Base-by-base conservation (phyloP, 768 basidiomycete genomes). In the Lactarius akahatsu region DNA sequence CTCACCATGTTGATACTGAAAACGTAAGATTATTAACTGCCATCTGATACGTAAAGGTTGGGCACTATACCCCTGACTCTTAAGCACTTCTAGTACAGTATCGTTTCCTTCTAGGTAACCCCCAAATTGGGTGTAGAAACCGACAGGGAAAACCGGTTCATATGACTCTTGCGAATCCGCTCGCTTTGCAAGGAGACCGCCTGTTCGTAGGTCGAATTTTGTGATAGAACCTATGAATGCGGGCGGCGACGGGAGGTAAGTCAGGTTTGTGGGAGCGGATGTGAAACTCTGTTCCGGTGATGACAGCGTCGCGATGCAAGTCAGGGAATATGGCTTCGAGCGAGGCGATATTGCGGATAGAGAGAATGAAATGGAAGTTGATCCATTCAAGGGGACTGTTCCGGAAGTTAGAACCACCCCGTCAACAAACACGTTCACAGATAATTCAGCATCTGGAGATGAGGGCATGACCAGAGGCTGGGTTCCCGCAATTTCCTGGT, bases 81-180 rank as follows among this genome's bases (percentile, higher is more conserved):
- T 85, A 52, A 91, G 78, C 59, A 81, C 80, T 62, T 86, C 77
- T 52, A 89, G 78, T 6, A 82, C 73, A 1, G 85, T 73, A 54
- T 83, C 71, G 72, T 91, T 85, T 8, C 76, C 72, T 2, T 77
- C 80, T 18, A 91, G 76, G 65, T 85, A 86, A 18, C 74, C 73
- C 47, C 81, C 83, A 57, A 89, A 87, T 6, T 80, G 74, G 0
- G 90, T 85, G 70, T 91, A 92, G 74, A 89, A 93, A 0, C 91
- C 91, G 55, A 90, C 82, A 0, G 92, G 90, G 64, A 92, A 74
- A 15, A 87, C 74, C 0, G 81, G 76, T 66, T 79, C 72, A 66
- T 75, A 77, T 2, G 56, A 34, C 9, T 69, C 74, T 0, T 57
- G 65, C 16, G 59, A 62, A 15, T 71, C 70, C 38, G 52, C 74